These are phyloP conservation scores for Sugiyamaella sp. DNA, from an alignment of 1,139 yeast species.

Conservation along the genomic window DNA sequence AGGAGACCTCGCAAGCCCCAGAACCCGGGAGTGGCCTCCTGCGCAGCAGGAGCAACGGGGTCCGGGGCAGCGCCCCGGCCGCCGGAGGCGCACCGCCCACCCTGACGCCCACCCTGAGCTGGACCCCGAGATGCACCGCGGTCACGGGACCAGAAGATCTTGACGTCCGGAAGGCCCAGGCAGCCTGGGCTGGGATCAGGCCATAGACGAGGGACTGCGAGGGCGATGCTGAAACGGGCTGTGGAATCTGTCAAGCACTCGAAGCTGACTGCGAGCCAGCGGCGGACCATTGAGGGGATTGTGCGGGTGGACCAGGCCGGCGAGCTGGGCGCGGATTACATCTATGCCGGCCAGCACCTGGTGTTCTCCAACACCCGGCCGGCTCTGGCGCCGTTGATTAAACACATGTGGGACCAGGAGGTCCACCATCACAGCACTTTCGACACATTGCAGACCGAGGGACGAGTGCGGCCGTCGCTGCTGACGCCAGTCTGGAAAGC, in stretches of 20 bases:
- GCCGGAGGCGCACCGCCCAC: too few species aligned
- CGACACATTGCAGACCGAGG: slow-evolving; percentile 69
- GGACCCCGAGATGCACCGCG: too few species aligned
- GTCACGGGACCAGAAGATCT: too few species aligned
- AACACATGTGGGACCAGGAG: slow-evolving; percentile 99
- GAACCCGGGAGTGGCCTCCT: too few species aligned
- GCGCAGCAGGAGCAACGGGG: too few species aligned
- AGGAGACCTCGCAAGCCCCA: too few species aligned
- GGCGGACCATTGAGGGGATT: slow-evolving; percentile 71
- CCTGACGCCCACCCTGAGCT: too few species aligned
- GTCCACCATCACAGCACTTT: slow-evolving; percentile 86
- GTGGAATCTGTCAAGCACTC: slow-evolving; percentile 29
- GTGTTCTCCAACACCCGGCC: slow-evolving; percentile 66
- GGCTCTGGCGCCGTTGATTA: slow-evolving; percentile 67
- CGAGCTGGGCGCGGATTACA: slow-evolving; percentile 95
- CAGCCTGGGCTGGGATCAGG: not conserved
- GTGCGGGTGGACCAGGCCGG: slow-evolving; percentile 98
- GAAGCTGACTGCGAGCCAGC: slow-evolving; percentile 35
- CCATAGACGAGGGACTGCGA: not conserved
- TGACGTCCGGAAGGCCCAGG: not conserved
- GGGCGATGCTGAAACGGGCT: slow-evolving; percentile 28
- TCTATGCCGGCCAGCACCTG: slow-evolving; percentile 86
- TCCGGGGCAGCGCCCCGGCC: too few species aligned
- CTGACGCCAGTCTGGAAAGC: slow-evolving; percentile 91
- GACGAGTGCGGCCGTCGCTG: slow-evolving; percentile 87